phyloP scores from a whole-genome alignment of 2,329 filamentous ascomycete species.

The Alternaria dauci region DNA sequence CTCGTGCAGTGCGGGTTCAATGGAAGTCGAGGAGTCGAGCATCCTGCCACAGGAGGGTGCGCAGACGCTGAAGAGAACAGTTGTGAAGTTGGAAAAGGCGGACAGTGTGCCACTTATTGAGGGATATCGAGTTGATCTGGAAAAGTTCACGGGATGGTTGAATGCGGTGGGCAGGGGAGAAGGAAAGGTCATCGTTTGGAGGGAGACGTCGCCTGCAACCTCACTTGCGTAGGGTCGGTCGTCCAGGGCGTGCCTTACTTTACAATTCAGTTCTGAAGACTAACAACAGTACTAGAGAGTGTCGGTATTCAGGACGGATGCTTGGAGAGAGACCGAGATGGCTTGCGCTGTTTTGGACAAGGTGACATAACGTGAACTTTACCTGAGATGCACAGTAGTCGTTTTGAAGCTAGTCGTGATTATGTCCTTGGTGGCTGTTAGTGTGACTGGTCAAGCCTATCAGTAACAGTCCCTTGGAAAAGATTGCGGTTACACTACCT shows the following conservation, averaged over 20 bases:
- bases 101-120: conserved; percentile 34
- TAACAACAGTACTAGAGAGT: background rate
- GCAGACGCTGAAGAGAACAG: conserved; percentile 22
- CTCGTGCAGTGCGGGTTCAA: conserved; percentile 14
- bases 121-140: conserved; percentile 29
- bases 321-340: background rate
- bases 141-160: conserved; percentile 25
- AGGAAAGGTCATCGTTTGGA: conserved; percentile 47
- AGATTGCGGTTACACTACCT: background rate
- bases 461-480: background rate
- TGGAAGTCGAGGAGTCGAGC: background rate
- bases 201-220: conserved; percentile 4
- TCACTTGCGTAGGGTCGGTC: background rate
- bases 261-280: background rate
- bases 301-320: background rate
- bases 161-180: conserved; percentile 33
- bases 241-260: background rate
- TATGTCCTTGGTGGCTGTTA: background rate
- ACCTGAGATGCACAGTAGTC: background rate
- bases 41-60: conserved; percentile 5
- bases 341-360: background rate
- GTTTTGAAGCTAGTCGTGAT: background rate
- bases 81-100: conserved; percentile 28
- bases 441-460: background rate
- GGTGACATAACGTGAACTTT: background rate